Evolutionary conservation across 2,329 filamentous ascomycete genomes (phyloP).

Genomic region (Xylaria sp.): DNA sequence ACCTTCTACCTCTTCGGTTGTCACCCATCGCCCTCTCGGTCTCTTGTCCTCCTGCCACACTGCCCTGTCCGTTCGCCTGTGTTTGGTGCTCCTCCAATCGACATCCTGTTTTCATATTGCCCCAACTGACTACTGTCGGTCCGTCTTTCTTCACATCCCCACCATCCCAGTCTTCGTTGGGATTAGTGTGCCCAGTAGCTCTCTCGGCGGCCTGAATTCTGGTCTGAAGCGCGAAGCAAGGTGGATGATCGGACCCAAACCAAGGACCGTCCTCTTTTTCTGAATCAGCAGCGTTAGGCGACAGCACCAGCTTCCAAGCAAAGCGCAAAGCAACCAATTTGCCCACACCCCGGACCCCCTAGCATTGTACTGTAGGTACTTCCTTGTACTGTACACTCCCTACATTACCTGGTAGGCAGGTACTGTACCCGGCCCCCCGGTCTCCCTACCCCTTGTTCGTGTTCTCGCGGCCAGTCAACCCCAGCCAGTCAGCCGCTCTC

Average conservation of each 20-base stretch:
- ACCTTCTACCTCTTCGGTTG: not conserved
- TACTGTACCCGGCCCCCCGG: slow-evolving; percentile 6
- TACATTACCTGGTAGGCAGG: not conserved
- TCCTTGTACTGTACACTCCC: not conserved
- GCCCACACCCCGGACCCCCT: not conserved
- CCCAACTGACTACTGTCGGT: slow-evolving; percentile 12
- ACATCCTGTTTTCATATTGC: slow-evolving; percentile 4
- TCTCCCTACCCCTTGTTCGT: slow-evolving; percentile 27
- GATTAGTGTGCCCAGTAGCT: slow-evolving; percentile 23
- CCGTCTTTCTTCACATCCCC: slow-evolving; percentile 21
- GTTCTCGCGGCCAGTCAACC: slow-evolving; percentile 18
- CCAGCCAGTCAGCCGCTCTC: slow-evolving; percentile 34
- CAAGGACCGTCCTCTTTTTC: slow-evolving; percentile 21
- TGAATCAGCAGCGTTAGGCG: slow-evolving; percentile 18
- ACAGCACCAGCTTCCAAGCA: not conserved
- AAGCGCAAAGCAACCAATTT: slow-evolving; percentile 9
- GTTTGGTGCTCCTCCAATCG: slow-evolving; percentile 21
- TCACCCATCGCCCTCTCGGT: not conserved
- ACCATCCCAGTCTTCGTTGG: slow-evolving; percentile 13
- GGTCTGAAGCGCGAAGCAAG: slow-evolving; percentile 12
- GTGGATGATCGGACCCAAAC: not conserved
- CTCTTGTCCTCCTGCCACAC: not conserved
- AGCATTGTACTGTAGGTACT: slow-evolving; percentile 3
- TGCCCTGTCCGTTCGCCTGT: not conserved
- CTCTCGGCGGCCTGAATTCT: slow-evolving; percentile 10